A percentile compares a stretch with the other conserved stretches of the same genome.
These are phyloP conservation scores for Aureobasidium sp. DNA, from an alignment of 2,329 filamentous ascomycete species.

Conservation along the genomic window DNA sequence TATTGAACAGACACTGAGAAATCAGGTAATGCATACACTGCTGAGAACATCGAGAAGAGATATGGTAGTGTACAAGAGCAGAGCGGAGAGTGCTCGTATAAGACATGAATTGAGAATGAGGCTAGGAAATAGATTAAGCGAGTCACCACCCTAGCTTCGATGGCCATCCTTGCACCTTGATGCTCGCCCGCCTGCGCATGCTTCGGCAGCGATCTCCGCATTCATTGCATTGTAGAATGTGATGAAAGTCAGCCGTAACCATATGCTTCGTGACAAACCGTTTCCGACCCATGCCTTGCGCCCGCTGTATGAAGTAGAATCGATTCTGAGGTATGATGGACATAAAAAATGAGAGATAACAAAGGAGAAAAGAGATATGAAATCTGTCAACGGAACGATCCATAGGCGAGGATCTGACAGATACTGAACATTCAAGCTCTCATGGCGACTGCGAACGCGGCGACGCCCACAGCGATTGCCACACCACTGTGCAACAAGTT, in stretches of 20 bases:
- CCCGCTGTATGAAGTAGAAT: not conserved
- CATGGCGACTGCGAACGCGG: conserved; percentile 2
- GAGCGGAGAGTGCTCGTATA: not conserved
- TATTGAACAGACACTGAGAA: no score
- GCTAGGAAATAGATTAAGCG: not conserved
- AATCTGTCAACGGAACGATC: not conserved
- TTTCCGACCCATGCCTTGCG: not conserved
- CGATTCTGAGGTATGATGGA: not conserved
- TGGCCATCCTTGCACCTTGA: not conserved
- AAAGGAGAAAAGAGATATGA: not conserved
- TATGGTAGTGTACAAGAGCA: not conserved
- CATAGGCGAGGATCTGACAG: not conserved
- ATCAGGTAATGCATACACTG: not conserved
- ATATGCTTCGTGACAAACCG: conserved; percentile 4
- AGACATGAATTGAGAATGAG: not conserved
- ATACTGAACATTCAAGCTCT: not conserved
- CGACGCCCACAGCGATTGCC: conserved; percentile 9
- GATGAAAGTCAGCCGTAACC: not conserved
- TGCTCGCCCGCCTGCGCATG: not conserved
- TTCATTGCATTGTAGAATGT: conserved; percentile 4
- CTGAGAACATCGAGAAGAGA: no score
- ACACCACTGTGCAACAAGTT: not conserved
- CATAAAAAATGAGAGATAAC: not conserved
- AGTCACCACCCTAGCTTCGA: not conserved
- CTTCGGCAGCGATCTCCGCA: not conserved